Conservation (phyloP, 1,139 yeast genomes). For the Yamadazyma spencermartinsiae region DNA sequence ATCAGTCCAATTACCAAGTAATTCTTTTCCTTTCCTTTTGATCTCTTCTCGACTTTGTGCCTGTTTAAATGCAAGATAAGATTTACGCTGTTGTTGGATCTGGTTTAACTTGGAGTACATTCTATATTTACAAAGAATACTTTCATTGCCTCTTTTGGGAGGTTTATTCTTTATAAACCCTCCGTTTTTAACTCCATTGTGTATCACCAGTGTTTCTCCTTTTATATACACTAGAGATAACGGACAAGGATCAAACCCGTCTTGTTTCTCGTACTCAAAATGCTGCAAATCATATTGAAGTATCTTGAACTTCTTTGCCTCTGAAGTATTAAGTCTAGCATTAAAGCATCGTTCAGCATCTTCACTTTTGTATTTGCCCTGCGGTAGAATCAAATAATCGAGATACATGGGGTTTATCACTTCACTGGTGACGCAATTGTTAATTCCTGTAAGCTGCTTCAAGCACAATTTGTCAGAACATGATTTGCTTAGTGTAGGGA, state of each 20-base stretch:
- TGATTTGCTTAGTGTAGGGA: constrained; percentile 70
- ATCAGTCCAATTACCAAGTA: constrained; percentile 32
- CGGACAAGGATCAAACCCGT: constrained; percentile 32
- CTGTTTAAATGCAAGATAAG: constrained; percentile 31
- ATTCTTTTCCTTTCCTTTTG: constrained; percentile 23
- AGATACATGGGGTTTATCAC: constrained; percentile 47
- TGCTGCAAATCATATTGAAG: constrained; percentile 24
- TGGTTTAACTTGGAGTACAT: constrained; percentile 20
- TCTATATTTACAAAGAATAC: constrained; percentile 35
- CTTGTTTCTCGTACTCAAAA: constrained; percentile 27
- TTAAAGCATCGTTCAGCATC: constrained; percentile 58
- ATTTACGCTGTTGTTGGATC: constrained; percentile 8
- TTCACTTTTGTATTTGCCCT: constrained; percentile 21
- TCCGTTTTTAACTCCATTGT: constrained; percentile 58
- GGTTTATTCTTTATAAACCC: constrained; percentile 44
- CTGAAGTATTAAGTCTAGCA: constrained; percentile 26
- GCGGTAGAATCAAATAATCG: constrained; percentile 55
- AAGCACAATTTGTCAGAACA: constrained; percentile 82
- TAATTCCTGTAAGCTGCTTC: constrained; percentile 62
- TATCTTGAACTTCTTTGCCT: constrained; percentile 19
- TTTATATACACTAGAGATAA: constrained; percentile 36
- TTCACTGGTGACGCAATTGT: constrained; percentile 49
- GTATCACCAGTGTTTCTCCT: constrained; percentile 40
- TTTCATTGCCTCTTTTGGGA: constrained; percentile 47
- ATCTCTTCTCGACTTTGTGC: constrained; percentile 23